Conservation (phyloP, 495 filamentous ascomycete species). For the Podospora anserina region DNA sequence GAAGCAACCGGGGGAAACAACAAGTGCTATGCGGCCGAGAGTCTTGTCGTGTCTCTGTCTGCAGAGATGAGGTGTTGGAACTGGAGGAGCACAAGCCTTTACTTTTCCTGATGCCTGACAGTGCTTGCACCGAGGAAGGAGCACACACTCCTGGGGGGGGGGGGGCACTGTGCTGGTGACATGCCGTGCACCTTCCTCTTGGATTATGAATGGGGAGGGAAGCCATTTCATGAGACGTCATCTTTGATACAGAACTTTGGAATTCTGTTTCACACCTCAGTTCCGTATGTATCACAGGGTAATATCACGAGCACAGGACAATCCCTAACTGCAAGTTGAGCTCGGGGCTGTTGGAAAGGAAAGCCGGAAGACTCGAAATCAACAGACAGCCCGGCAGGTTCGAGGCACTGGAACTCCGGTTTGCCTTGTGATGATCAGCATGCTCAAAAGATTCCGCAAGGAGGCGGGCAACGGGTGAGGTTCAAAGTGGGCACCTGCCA, state of each 20-base stretch:
- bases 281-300: too few species aligned
- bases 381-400: too few species aligned
- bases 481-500: background rate
- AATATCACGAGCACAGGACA: too few species aligned
- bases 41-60: too few species aligned
- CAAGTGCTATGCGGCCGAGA: background rate
- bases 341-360: too few species aligned
- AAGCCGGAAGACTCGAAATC: too few species aligned
- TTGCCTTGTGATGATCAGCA: background rate
- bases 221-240: background rate
- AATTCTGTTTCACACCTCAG: background rate
- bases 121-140: background rate
- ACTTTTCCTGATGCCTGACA: too few species aligned
- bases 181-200: background rate
- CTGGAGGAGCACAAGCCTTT: background rate
- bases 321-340: too few species aligned
- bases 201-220: background rate
- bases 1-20: background rate
- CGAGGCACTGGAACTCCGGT: too few species aligned
- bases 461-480: too few species aligned
- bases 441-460: background rate
- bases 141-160: background rate
- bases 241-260: background rate
- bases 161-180: too few species aligned
- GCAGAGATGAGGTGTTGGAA: background rate